These are phyloP conservation scores for Yarrowia phangngaensis DNA, from an alignment of 805 yeast species.

Conservation along the genomic window DNA sequence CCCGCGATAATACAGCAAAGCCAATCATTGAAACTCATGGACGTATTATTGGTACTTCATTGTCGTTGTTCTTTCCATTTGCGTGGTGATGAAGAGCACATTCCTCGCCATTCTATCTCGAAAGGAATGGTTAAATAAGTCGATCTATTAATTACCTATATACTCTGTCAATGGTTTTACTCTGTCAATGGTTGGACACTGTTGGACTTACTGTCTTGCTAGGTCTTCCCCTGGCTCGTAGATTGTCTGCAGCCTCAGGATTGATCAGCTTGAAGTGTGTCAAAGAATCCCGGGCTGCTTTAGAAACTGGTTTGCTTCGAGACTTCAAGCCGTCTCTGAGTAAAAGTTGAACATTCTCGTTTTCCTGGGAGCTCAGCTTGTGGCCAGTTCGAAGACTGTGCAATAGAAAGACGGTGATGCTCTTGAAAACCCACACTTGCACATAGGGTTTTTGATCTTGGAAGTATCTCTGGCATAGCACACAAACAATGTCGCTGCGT, in stretches of 20 bases:
- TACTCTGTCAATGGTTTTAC: background rate
- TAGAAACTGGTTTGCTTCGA: background rate
- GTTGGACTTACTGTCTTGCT: too few species aligned
- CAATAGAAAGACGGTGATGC: constrained; percentile 7
- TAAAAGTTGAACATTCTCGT: constrained; percentile 4
- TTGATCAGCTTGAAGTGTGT: constrained; percentile 4
- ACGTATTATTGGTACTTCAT: too few species aligned
- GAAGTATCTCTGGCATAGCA: constrained; percentile 5
- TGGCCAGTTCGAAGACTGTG: constrained; percentile 3
- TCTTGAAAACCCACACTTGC: constrained; percentile 15
- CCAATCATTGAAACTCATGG: too few species aligned
- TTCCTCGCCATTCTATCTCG: too few species aligned
- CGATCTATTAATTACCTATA: background rate
- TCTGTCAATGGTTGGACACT: too few species aligned
- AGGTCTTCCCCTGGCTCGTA: too few species aligned
- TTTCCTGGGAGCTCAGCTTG: background rate
- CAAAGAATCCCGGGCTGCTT: constrained; percentile 8
- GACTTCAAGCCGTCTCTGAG: constrained; percentile 4
- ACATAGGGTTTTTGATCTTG: constrained; percentile 1
- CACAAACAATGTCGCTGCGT: constrained; percentile 2
- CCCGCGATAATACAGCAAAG: too few species aligned
- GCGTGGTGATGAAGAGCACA: too few species aligned
- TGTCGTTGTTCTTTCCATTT: too few species aligned
- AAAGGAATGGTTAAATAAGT: background rate
- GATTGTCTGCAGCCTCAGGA: constrained; percentile 4